Evolutionary conservation across 1,139 yeast genomes (phyloP).

Genomic region (Wickerhamomyces sp.): DNA sequence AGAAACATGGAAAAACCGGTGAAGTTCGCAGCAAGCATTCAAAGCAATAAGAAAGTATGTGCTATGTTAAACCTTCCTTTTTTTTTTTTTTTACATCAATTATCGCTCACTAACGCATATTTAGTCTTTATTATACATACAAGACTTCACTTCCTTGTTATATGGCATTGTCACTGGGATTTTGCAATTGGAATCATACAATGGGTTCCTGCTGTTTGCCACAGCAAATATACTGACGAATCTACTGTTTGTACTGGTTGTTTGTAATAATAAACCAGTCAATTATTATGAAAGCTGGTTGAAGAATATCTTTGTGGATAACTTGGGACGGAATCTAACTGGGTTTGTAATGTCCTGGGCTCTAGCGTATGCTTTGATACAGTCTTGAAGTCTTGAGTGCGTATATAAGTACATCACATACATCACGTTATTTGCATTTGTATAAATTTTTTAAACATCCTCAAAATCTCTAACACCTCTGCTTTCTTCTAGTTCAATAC

Average conservation of each 20-base stretch:
- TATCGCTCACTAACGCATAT: conserved; percentile 5
- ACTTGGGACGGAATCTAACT: conserved; percentile 54
- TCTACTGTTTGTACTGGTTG: conserved; percentile 35
- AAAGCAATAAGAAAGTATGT: conserved; percentile 21
- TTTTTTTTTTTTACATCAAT: neutral
- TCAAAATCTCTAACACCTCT: conserved; percentile 55
- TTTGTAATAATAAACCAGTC: conserved; percentile 40
- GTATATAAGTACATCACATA: too few species aligned
- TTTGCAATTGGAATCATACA: conserved; percentile 57
- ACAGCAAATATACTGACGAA: conserved; percentile 44
- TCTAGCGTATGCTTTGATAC: conserved; percentile 62
- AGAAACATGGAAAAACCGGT: conserved; percentile 12
- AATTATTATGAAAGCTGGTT: conserved; percentile 51
- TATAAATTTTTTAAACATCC: conserved; percentile 3
- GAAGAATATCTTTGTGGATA: conserved; percentile 51
- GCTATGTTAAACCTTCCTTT: neutral
- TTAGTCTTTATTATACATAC: conserved; percentile 44
- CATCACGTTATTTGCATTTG: neutral
- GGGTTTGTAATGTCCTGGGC: conserved; percentile 87
- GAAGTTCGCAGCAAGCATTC: conserved; percentile 21
- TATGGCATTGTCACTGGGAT: conserved; percentile 74
- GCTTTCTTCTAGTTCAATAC: conserved; percentile 62
- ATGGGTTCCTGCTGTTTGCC: conserved; percentile 60
- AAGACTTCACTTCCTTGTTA: conserved; percentile 61
- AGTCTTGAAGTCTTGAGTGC: too few species aligned